Evolutionary conservation across 176 grass and related monocot species (phyloP).

Genomic region (Tillandsia fasciculata): DNA sequence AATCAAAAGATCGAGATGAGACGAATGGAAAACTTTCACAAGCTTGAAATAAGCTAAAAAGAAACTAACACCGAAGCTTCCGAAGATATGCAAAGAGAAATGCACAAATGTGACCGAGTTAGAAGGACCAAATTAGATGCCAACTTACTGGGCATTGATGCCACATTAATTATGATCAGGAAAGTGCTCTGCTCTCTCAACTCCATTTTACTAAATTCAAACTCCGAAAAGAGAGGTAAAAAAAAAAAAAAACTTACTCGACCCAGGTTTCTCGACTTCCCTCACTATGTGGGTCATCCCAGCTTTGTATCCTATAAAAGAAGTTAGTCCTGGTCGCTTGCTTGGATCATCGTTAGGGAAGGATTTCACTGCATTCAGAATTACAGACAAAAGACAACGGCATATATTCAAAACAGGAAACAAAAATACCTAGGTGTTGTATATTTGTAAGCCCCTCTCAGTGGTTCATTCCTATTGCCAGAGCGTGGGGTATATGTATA

Average conservation of each 20-base stretch:
- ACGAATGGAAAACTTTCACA: not conserved
- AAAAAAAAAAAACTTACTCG: constrained; percentile 41
- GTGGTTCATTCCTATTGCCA: too few species aligned
- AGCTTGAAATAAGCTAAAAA: not conserved
- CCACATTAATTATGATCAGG: not conserved
- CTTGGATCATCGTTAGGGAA: constrained; percentile 65
- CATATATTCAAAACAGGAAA: not conserved
- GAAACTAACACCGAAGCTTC: not conserved
- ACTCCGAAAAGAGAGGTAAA: not conserved
- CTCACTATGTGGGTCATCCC: constrained; percentile 94
- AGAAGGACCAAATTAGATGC: too few species aligned
- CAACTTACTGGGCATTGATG: too few species aligned
- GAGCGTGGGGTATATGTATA: too few species aligned
- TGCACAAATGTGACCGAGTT: too few species aligned
- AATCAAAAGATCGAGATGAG: not conserved
- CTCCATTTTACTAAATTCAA: not conserved
- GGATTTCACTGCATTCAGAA: constrained; percentile 56
- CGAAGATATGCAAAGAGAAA: too few species aligned
- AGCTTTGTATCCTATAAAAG: constrained; percentile 88
- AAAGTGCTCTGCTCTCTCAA: not conserved
- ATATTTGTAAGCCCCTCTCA: too few species aligned
- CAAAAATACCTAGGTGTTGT: not conserved
- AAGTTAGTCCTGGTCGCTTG: constrained; percentile 49
- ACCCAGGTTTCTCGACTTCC: constrained; percentile 93
- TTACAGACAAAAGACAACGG: not conserved